Evolutionary conservation across 805 yeast species (phyloP).

Genomic region (Candida montana): DNA sequence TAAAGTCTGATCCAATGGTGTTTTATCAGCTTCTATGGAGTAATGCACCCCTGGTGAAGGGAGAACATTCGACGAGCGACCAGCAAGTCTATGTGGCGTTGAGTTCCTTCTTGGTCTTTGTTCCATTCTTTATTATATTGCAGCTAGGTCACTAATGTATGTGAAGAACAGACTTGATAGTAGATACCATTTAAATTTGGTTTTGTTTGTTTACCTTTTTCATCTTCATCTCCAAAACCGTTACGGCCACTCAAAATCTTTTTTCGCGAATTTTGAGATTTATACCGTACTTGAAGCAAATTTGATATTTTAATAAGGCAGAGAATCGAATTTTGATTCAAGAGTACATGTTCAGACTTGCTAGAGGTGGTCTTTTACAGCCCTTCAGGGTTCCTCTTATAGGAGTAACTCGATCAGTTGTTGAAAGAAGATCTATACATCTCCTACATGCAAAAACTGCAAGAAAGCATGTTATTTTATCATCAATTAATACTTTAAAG

Average conservation of each 20-base stretch:
- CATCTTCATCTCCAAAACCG: too few species aligned
- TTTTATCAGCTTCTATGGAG: slow-evolving; percentile 33
- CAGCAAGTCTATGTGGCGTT: slow-evolving; percentile 35
- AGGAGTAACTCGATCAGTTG: background rate
- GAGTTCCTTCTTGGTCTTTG: slow-evolving; percentile 21
- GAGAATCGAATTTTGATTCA: too few species aligned
- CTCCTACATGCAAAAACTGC: background rate
- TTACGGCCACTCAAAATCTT: too few species aligned
- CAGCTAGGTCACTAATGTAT: too few species aligned
- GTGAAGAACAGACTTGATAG: too few species aligned
- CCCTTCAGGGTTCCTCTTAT: background rate
- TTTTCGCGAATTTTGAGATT: too few species aligned
- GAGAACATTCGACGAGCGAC: slow-evolving; percentile 30
- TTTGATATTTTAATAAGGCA: too few species aligned
- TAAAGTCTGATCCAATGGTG: slow-evolving; percentile 37
- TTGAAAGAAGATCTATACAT: background rate
- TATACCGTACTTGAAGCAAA: too few species aligned
- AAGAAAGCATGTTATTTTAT: too few species aligned
- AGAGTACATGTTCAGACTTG: background rate
- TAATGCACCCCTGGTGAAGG: slow-evolving; percentile 43
- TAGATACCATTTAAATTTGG: too few species aligned
- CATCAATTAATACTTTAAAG: too few species aligned
- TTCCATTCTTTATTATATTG: slow-evolving; percentile 10
- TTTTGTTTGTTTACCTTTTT: too few species aligned
- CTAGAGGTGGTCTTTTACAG: background rate